Evolutionary conservation across 73 alveolate species (phyloP), one percentile per base, ranked within the genome.

Genomic region (Effrenium voratum): DNA sequence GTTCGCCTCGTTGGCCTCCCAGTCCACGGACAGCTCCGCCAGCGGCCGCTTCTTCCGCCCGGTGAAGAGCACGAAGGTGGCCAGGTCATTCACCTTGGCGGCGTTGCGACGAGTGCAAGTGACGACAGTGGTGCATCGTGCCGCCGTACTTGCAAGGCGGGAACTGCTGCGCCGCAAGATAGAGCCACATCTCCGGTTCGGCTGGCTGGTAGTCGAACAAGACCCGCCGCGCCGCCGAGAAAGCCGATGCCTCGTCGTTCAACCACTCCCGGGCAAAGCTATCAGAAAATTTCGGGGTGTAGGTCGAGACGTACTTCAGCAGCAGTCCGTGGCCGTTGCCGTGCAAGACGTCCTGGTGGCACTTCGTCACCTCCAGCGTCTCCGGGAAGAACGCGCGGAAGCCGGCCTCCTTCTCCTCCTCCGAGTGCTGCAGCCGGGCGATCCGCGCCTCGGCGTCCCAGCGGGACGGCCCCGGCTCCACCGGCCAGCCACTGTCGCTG

Each of bases 401-500:
- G 30, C 81, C 81, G 13, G 19, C 28, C 81, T 32, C 87, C 87
- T 77, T 77, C 41, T 77, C 87, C 63, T 16, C 87, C 24, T 40
- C 63, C 41, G 87, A 15, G n/a, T n/a, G n/a, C 44, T 43, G 55
- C 60, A 77, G 38, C 6, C 63, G 5, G 24, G 44, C 87, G 43
- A 40, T 15, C 12, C 38, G 15, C 19, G 6, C 63, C 19, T 77
- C 87, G 5, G 38, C 43, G 63, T 77, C 59, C n/a, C n/a, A 77
- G 28, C 59, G 38, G 24, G 87, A 77, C 34, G 6, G 40, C 19
- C 63, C 87, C 22, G 6, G 55, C 63, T 77, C 63, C 38, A 77
- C 87, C 41, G 87, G 87, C 87, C 87, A 77, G 43, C 63, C 87
- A 15, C 87, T 77, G 63, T 77, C 87, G 43, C 59, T 45, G 38